Evolutionary conservation across 2,329 filamentous ascomycete genomes (phyloP).

Genomic region (Diplodia seriata): DNA sequence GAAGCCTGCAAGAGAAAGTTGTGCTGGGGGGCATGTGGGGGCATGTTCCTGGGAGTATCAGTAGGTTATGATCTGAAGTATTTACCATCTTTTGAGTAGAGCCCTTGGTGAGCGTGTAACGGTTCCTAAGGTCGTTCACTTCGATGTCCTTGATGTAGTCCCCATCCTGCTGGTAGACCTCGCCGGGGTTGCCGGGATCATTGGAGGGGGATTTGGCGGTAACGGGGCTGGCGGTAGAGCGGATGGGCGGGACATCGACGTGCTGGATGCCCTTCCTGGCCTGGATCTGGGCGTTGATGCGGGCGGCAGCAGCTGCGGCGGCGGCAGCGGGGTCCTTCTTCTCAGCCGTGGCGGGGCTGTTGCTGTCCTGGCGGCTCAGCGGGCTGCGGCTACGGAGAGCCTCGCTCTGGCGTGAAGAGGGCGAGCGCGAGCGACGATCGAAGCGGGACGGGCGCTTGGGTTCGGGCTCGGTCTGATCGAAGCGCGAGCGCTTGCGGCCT

Average conservation of each 20-base stretch:
- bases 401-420: conserved; percentile 69
- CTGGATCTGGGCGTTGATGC: conserved; percentile 57
- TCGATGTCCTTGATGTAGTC: conserved; percentile 99
- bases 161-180: conserved; percentile 93
- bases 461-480: conserved; percentile 89
- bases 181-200: conserved; percentile 61
- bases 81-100: conserved; percentile 99
- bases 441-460: conserved; percentile 76
- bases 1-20: conserved; percentile 36
- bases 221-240: conserved; percentile 60
- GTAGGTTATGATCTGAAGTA: conserved; percentile 72
- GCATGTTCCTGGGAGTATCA: conserved; percentile 61
- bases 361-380: conserved; percentile 59
- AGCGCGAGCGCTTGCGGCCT: conserved; percentile 88
- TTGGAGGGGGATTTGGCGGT: conserved; percentile 64
- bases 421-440: conserved; percentile 89
- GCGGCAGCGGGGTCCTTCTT: conserved; percentile 75
- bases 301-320: conserved; percentile 77
- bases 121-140: conserved; percentile 96
- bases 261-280: conserved; percentile 86
- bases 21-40: conserved; percentile 14
- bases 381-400: conserved; percentile 82
- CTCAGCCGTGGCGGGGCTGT: conserved; percentile 54
- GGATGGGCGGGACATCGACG: conserved; percentile 84
- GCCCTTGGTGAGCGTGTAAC: conserved; percentile 95